Conservation (phyloP, 306 rosid species). For the Gastrolobium villosum region DNA sequence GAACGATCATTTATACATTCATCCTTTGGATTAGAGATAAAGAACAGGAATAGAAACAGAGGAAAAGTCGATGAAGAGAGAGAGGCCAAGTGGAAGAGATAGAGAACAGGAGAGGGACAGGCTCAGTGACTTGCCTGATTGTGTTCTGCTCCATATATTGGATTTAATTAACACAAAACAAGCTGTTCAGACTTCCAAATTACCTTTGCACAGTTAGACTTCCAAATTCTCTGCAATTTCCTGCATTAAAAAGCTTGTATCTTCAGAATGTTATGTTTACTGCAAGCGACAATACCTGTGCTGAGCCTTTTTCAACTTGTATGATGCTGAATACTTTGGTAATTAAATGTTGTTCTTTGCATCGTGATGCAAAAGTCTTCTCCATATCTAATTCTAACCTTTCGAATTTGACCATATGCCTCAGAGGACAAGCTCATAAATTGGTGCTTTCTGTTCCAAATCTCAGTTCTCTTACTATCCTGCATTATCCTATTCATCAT, state of each 20-base stretch:
- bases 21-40: too few species aligned
- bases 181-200: neutral
- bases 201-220: neutral
- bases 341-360: neutral
- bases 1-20: too few species aligned
- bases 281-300: neutral
- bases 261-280: neutral
- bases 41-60: too few species aligned
- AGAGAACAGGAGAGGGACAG: neutral
- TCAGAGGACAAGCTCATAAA: neutral
- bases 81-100: neutral
- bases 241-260: neutral
- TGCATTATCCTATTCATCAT: neutral
- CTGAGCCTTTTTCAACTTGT: neutral
- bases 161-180: neutral
- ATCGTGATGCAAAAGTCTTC: neutral
- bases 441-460: slow-evolving; percentile 1
- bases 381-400: neutral
- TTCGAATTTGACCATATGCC: neutral
- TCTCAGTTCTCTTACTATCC: neutral
- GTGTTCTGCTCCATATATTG: neutral
- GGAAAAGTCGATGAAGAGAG: too few species aligned
- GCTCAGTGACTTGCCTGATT: neutral
- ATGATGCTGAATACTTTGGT: neutral
- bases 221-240: neutral